These are phyloP conservation scores for Kodamaea nitidulidarum DNA, from an alignment of 805 yeast genomes.

Conservation along the genomic window DNA sequence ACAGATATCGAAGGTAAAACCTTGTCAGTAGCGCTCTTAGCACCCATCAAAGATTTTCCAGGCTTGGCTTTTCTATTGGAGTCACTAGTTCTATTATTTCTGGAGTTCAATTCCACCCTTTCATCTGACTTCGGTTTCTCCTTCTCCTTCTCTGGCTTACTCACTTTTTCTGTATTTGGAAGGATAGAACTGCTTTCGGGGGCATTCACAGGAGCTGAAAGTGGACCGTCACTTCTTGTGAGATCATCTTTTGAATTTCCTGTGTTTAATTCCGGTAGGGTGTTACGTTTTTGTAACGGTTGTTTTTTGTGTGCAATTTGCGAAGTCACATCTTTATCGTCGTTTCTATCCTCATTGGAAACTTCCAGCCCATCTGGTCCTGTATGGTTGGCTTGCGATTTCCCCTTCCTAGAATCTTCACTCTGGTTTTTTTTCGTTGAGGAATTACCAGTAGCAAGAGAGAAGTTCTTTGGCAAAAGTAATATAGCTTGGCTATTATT, in stretches of 20 bases:
- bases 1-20: constrained; percentile 89
- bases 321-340: not conserved
- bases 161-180: not conserved
- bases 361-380: not conserved
- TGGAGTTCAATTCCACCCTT: not conserved
- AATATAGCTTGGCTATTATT: constrained; percentile 42
- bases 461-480: constrained; percentile 46
- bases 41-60: constrained; percentile 5
- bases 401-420: not conserved
- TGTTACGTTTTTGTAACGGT: not conserved
- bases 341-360: not conserved
- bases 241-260: not conserved
- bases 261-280: constrained; percentile 1
- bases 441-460: constrained; percentile 22
- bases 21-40: constrained; percentile 45
- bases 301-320: not conserved
- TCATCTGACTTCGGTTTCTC: not conserved
- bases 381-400: too few species aligned
- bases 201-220: not conserved
- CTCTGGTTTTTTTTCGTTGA: not conserved
- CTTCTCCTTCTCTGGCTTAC: not conserved
- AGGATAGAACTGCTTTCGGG: not conserved
- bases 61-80: not conserved
- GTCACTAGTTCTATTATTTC: not conserved
- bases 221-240: not conserved